Conservation (phyloP, 1,284 basidiomycete species). For the Heimioporus punctisporus region DNA sequence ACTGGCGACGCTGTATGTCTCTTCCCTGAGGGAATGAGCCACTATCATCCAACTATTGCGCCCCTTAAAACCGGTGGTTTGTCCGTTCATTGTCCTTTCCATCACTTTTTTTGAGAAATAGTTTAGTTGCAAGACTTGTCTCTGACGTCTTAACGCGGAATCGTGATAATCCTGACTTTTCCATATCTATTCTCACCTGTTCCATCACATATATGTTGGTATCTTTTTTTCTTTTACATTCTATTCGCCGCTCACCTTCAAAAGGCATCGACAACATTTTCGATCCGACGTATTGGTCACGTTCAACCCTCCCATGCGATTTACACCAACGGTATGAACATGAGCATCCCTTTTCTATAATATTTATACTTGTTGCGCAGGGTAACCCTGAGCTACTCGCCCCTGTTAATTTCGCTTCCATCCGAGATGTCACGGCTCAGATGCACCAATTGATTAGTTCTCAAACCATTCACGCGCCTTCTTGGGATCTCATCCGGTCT, state of each 20-base stretch:
- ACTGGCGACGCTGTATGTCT: constrained; percentile 79
- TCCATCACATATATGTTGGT: constrained; percentile 82
- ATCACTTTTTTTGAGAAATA: constrained; percentile 2
- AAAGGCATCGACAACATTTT: constrained; percentile 71
- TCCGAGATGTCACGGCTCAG: constrained; percentile 62
- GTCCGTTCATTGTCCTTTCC: constrained; percentile 12
- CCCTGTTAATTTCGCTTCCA: constrained; percentile 61
- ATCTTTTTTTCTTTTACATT: background rate
- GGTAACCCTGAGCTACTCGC: constrained; percentile 70
- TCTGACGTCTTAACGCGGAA: constrained; percentile 79
- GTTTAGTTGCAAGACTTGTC: constrained; percentile 73
- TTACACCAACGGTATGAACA: constrained; percentile 57
- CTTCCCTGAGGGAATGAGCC: constrained; percentile 84
- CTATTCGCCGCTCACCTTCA: background rate
- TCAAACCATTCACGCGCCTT: constrained; percentile 81
- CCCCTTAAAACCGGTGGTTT: constrained; percentile 84
- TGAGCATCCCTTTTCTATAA: background rate
- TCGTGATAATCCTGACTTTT: constrained; percentile 65
- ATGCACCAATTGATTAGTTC: constrained; percentile 72
- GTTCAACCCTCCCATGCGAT: constrained; percentile 74
- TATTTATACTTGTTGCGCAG: constrained; percentile 35
- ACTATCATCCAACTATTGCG: constrained; percentile 82
- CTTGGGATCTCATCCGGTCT: constrained; percentile 75
- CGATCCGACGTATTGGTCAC: constrained; percentile 86
- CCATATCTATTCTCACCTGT: constrained; percentile 73